Percentiles rank a stretch among this genome's conserved stretches.
Conservation (phyloP, 1,284 basidiomycete genomes). For the Phellopilus nigrolimitatus region DNA sequence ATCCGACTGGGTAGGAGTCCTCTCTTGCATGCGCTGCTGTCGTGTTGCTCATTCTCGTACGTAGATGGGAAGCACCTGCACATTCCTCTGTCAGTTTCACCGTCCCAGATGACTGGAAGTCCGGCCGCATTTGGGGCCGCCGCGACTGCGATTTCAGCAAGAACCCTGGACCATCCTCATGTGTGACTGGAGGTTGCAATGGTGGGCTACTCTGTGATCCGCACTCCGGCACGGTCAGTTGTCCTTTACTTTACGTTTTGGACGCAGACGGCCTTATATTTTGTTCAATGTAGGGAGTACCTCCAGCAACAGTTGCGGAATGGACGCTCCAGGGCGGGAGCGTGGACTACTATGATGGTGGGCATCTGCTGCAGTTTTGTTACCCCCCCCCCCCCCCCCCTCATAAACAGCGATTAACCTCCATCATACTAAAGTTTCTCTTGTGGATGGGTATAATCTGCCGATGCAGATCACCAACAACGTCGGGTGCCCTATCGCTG, state of each 20-base stretch:
- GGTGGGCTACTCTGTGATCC: conserved; percentile 41
- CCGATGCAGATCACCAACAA: conserved; percentile 51
- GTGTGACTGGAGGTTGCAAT: conserved; percentile 41
- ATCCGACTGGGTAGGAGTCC: conserved; percentile 25
- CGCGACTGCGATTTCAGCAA: conserved; percentile 40
- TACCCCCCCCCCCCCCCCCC: no score
- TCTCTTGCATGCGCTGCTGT: background rate
- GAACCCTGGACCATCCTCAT: conserved; percentile 35
- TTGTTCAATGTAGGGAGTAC: conserved; percentile 39
- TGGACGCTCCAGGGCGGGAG: conserved; percentile 43
- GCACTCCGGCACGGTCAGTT: conserved; percentile 10
- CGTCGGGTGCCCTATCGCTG: conserved; percentile 42
- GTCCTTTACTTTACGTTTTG: background rate
- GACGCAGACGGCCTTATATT: no score
- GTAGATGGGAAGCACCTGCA: conserved; percentile 6
- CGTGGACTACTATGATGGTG: conserved; percentile 46
- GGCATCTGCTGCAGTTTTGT: conserved; percentile 12
- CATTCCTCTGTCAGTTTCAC: conserved; percentile 22
- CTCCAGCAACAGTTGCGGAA: conserved; percentile 53
- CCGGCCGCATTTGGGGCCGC: conserved; percentile 40
- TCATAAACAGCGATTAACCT: background rate
- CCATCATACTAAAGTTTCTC: conserved; percentile 34
- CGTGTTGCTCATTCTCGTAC: background rate
- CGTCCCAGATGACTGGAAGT: conserved; percentile 29
- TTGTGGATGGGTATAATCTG: conserved; percentile 57